These are phyloP conservation scores for Kondoa malvinella DNA, from an alignment of 768 basidiomycete genomes.

Conservation along the genomic window DNA sequence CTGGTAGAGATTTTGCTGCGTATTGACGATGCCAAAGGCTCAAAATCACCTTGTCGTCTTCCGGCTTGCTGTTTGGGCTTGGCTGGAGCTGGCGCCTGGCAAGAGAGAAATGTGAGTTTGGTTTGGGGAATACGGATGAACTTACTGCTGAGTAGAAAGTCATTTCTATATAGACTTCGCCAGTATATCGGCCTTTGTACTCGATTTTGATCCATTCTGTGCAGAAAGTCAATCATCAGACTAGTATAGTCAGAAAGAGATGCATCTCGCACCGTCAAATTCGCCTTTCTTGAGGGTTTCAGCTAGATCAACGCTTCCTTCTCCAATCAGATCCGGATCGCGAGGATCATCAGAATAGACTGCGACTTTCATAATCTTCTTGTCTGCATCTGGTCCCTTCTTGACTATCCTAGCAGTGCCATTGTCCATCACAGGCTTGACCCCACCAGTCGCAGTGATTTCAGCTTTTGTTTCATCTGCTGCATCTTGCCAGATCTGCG, in stretches of 20 bases:
- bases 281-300: slow-evolving; percentile 70
- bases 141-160: slow-evolving; percentile 65
- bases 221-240: slow-evolving; percentile 22
- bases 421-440: slow-evolving; percentile 31
- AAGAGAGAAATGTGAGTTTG: not conserved
- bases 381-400: slow-evolving; percentile 24
- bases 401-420: slow-evolving; percentile 25
- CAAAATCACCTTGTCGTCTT: not conserved
- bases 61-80: not conserved
- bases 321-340: slow-evolving; percentile 64
- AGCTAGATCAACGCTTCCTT: slow-evolving; percentile 54
- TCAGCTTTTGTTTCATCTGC: slow-evolving; percentile 29
- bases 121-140: slow-evolving; percentile 24
- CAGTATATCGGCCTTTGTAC: slow-evolving; percentile 60
- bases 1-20: not conserved
- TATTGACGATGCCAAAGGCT: not conserved
- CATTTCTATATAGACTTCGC: slow-evolving; percentile 81
- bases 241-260: not conserved
- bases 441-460: slow-evolving; percentile 36
- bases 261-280: slow-evolving; percentile 56
- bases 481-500: slow-evolving; percentile 40
- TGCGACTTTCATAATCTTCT: slow-evolving; percentile 47
- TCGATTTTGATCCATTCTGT: slow-evolving; percentile 85
- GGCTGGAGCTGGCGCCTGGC: not conserved
- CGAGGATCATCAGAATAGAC: slow-evolving; percentile 66